phyloP scores from a whole-genome alignment of 2,329 filamentous ascomycete species.

The Coniochaeta hoffmannii region DNA sequence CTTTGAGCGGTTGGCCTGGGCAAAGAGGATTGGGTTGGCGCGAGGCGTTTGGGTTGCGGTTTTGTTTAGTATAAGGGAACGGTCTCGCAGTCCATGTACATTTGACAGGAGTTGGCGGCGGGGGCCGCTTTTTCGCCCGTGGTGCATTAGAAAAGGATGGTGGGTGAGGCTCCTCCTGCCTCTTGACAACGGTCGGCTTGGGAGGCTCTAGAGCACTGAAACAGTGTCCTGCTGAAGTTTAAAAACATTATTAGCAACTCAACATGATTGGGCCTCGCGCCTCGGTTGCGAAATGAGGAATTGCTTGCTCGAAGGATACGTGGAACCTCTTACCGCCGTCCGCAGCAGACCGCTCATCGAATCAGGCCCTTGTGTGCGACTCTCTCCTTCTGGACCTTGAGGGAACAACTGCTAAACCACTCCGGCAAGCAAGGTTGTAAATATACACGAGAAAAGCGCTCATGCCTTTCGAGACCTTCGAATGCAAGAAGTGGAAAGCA shows the following conservation, averaged over 20 bases:
- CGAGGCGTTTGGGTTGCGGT: constrained; percentile 16
- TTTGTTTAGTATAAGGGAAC: constrained; percentile 15
- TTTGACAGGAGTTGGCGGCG: constrained; percentile 7
- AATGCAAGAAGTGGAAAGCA: too few species aligned
- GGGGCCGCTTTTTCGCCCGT: neutral
- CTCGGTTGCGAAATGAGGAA: neutral
- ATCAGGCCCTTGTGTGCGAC: too few species aligned
- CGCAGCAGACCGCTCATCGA: too few species aligned
- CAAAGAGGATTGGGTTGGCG: constrained; percentile 11
- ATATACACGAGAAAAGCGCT: too few species aligned
- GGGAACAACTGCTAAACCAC: too few species aligned
- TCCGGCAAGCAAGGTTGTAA: too few species aligned
- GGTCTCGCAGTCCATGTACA: constrained; percentile 12
- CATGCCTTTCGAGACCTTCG: too few species aligned
- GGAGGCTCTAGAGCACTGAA: neutral
- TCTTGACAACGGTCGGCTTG: neutral
- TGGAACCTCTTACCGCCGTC: too few species aligned
- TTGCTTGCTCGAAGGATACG: too few species aligned
- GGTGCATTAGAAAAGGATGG: constrained; percentile 3
- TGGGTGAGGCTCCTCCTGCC: neutral
- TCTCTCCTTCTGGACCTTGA: too few species aligned
- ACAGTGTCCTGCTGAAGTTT: neutral
- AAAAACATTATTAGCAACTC: constrained; percentile 1
- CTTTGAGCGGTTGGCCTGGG: constrained; percentile 17
- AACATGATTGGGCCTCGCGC: neutral